These are phyloP conservation scores for Mrakia blollopis DNA, from an alignment of 768 basidiomycete genomes.

Conservation along the genomic window DNA sequence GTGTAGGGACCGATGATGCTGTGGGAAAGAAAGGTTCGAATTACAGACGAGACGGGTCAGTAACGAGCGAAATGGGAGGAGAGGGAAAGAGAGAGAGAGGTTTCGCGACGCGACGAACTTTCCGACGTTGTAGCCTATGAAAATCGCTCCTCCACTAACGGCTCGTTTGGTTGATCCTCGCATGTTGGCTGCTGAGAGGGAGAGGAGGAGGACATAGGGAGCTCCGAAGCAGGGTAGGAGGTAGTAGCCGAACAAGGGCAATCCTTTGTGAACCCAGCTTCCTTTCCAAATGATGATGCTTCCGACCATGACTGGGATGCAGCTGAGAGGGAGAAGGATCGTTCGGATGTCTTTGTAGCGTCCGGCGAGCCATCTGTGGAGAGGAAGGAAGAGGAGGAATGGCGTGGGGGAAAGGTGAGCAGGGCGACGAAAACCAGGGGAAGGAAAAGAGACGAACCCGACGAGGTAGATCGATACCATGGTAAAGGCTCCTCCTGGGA, in stretches of 20 bases:
- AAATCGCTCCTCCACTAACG: slow-evolving; percentile 39
- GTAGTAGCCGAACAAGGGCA: slow-evolving; percentile 45
- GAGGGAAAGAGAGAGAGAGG: slow-evolving; percentile 17
- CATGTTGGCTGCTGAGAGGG: slow-evolving; percentile 41
- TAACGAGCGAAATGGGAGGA: slow-evolving; percentile 30
- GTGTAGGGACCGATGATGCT: slow-evolving; percentile 34
- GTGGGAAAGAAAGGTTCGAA: slow-evolving; percentile 1
- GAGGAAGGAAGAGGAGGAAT: slow-evolving; percentile 41
- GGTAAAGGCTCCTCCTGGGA: slow-evolving; percentile 46
- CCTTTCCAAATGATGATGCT: slow-evolving; percentile 37
- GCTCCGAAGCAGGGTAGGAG: slow-evolving; percentile 42
- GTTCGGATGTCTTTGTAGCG: slow-evolving; percentile 40
- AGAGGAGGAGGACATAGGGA: slow-evolving; percentile 43
- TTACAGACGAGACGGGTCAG: too few relatives aligned
- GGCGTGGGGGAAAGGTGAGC: background rate
- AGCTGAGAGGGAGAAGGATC: slow-evolving; percentile 41
- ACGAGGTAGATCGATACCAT: slow-evolving; percentile 24
- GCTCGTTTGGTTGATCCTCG: slow-evolving; percentile 46
- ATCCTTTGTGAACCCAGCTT: slow-evolving; percentile 37
- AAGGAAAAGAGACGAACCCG: slow-evolving; percentile 20
- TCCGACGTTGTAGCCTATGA: slow-evolving; percentile 44
- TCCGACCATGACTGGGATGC: slow-evolving; percentile 45
- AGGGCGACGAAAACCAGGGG: too few relatives aligned
- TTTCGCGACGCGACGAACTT: slow-evolving; percentile 22
- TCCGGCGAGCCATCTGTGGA: slow-evolving; percentile 41